Conservation (phyloP, 2,329 filamentous ascomycete genomes). For the Pseudocercospora pini-densiflorae region DNA sequence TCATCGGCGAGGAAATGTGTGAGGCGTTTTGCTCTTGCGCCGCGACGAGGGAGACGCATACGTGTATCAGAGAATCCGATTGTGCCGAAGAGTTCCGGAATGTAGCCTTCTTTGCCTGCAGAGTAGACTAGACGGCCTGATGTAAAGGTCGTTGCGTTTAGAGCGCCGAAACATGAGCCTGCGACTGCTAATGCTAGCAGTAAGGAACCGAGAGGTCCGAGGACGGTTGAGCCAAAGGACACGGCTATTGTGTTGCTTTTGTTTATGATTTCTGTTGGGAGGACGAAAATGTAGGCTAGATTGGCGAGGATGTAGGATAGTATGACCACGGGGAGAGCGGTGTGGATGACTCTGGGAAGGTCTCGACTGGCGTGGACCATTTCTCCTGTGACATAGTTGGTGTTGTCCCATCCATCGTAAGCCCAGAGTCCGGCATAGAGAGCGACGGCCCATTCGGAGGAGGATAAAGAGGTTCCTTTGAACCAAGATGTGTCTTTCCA, state of each 20-base stretch:
- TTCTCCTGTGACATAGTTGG: slow-evolving; percentile 96
- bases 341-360: slow-evolving; percentile 92
- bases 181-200: slow-evolving; percentile 87
- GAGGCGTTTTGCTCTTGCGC: slow-evolving; percentile 64
- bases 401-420: slow-evolving; percentile 99
- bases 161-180: slow-evolving; percentile 88
- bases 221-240: slow-evolving; percentile 87
- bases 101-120: slow-evolving; percentile 92
- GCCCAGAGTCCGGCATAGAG: slow-evolving; percentile 97
- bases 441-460: slow-evolving; percentile 89
- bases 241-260: slow-evolving; percentile 94
- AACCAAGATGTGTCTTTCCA: slow-evolving; percentile 91
- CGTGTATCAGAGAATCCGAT: slow-evolving; percentile 68
- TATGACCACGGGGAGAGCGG: slow-evolving; percentile 93
- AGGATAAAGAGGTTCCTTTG: slow-evolving; percentile 76
- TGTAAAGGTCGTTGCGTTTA: slow-evolving; percentile 95
- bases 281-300: slow-evolving; percentile 89
- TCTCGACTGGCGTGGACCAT: slow-evolving; percentile 91
- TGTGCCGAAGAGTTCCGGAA: slow-evolving; percentile 80
- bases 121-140: slow-evolving; percentile 90
- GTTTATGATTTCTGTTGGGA: slow-evolving; percentile 80
- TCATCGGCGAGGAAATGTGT: slow-evolving; percentile 74
- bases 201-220: slow-evolving; percentile 80
- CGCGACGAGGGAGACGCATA: slow-evolving; percentile 46
- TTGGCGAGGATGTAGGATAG: slow-evolving; percentile 89